Evolutionary conservation across 805 yeast genomes (phyloP).

Genomic region (Metschnikowia colocasiae): DNA sequence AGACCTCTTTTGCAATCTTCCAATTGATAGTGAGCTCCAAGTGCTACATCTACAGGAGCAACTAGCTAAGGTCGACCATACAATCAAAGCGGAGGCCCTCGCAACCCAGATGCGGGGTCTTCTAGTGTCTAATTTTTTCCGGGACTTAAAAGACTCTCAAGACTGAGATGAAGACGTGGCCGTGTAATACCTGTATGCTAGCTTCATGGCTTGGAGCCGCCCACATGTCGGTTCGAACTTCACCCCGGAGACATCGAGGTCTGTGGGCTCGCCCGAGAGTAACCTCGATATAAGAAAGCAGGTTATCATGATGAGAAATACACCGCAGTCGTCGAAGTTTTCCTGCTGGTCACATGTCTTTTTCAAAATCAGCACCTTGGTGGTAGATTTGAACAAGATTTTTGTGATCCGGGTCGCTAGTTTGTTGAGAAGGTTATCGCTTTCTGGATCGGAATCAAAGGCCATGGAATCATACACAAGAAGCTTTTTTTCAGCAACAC

Average conservation of each 20-base stretch:
- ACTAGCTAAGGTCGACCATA: conserved; percentile 14
- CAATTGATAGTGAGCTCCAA: conserved; percentile 10
- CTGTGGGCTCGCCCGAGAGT: conserved; percentile 25
- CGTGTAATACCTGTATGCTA: conserved; percentile 4
- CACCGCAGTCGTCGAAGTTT: conserved; percentile 67
- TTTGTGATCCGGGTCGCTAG: conserved; percentile 23
- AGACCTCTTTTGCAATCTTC: conserved; percentile 25
- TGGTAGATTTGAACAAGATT: conserved; percentile 21
- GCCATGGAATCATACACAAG: conserved; percentile 59
- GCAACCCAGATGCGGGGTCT: conserved; percentile 26
- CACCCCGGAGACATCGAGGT: conserved; percentile 39
- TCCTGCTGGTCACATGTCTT: conserved; percentile 55
- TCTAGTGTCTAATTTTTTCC: background rate
- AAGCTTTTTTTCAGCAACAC: conserved; percentile 44
- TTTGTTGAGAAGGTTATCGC: conserved; percentile 23
- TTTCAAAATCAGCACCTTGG: conserved; percentile 24
- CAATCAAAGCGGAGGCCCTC: conserved; percentile 23
- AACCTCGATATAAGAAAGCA: conserved; percentile 30
- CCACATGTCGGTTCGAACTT: conserved; percentile 42
- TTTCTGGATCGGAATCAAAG: conserved; percentile 29
- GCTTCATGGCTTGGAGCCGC: conserved; percentile 13
- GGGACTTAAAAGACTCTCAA: background rate
- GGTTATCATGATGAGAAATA: conserved; percentile 38
- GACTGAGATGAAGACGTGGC: background rate
- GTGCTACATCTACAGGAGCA: conserved; percentile 14